Percentiles rank a stretch among this genome's conserved stretches.
Evolutionary conservation across 2,329 filamentous ascomycete species (phyloP).

Genomic region (Microsporum canis): DNA sequence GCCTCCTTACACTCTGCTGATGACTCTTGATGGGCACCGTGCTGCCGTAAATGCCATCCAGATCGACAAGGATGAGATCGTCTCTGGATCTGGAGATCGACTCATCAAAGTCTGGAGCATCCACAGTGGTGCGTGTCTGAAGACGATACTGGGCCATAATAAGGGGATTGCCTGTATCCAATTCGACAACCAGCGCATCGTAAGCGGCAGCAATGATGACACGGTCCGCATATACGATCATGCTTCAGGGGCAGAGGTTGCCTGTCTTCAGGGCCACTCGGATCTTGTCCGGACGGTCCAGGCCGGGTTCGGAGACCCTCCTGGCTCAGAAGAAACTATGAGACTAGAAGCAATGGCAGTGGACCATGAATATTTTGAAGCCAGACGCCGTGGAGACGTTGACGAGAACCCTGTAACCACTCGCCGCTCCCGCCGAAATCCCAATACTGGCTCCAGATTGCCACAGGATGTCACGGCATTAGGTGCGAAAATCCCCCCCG

Average conservation of each 20-base stretch:
- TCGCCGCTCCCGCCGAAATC: constrained; percentile 40
- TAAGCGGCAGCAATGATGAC: constrained; percentile 92
- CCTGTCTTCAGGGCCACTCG: constrained; percentile 68
- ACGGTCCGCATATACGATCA: constrained; percentile 93
- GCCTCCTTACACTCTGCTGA: constrained; percentile 64
- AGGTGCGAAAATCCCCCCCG: constrained; percentile 78
- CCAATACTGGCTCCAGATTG: constrained; percentile 61
- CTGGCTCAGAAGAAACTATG: constrained; percentile 66
- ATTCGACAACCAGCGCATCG: constrained; percentile 84
- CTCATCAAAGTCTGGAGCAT: constrained; percentile 94
- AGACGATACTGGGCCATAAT: constrained; percentile 72
- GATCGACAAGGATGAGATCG: constrained; percentile 71
- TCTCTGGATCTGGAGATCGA: constrained; percentile 89
- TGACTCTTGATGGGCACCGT: constrained; percentile 67
- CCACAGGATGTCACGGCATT: constrained; percentile 63
- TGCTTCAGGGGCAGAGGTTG: constrained; percentile 74
- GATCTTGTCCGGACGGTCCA: constrained; percentile 89
- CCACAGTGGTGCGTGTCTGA: constrained; percentile 60
- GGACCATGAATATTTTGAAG: constrained; percentile 60
- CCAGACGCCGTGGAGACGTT: constrained; percentile 38
- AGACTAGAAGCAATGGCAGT: constrained; percentile 59
- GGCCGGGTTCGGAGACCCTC: constrained; percentile 81
- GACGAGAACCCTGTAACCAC: constrained; percentile 39
- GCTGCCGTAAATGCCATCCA: constrained; percentile 96
- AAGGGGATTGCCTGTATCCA: constrained; percentile 98